phyloP scores from a whole-genome alignment of 192 early-diverging fungal species.

The Coemansia sp. region DNA sequence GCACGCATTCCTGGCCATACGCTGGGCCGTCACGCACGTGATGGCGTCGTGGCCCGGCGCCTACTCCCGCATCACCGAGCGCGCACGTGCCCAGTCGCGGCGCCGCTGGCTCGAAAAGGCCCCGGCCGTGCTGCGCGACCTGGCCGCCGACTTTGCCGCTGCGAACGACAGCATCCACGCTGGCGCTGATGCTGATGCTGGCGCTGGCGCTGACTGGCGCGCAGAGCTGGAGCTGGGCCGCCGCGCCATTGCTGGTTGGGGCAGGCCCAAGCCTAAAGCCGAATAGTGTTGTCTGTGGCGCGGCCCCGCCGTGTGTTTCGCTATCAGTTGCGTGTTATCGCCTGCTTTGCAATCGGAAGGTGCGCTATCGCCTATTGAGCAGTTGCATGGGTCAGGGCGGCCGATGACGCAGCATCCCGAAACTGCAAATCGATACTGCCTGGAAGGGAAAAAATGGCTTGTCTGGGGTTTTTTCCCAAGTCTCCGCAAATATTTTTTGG shows the following conservation, averaged over 20 bases:
- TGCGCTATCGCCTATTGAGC: no score
- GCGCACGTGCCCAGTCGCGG: constrained; percentile 33
- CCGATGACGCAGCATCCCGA: not conserved
- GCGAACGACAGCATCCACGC: no score
- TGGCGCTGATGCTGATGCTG: not conserved
- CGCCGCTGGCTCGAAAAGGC: constrained; percentile 49
- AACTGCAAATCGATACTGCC: not conserved
- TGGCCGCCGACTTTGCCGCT: constrained; percentile 7
- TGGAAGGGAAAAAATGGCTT: no score
- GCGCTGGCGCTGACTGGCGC: constrained; percentile 20
- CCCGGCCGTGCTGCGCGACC: constrained; percentile 27
- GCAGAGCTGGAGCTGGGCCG: constrained; percentile 29
- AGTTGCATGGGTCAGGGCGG: not conserved
- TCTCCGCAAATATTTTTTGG: not conserved
- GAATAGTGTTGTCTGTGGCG: not conserved
- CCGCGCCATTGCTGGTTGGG: constrained; percentile 20
- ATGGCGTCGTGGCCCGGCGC: constrained; percentile 50
- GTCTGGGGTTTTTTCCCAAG: not conserved
- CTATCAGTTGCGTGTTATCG: no score
- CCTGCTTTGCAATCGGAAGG: no score
- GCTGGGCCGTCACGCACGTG: constrained; percentile 32
- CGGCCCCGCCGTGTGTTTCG: not conserved
- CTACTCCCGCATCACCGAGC: constrained; percentile 39
- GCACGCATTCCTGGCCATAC: constrained; percentile 43
- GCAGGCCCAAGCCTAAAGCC: constrained; percentile 20